phyloP scores from a whole-genome alignment of 768 basidiomycete species.

The Russula sp. region DNA sequence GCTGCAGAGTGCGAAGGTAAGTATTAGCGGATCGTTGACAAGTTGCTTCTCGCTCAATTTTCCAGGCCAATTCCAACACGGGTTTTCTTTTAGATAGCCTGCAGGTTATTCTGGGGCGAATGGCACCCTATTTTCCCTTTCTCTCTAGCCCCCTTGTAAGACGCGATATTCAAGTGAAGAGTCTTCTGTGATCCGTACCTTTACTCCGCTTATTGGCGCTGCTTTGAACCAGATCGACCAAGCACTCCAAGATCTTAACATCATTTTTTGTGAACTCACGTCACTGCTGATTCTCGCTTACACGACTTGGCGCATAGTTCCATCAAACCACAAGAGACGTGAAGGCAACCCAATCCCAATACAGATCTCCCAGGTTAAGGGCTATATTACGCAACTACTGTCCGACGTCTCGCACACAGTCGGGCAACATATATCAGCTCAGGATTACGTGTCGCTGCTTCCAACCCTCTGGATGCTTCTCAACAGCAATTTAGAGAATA shows the following conservation, averaged over 20 bases:
- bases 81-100: conserved; percentile 41
- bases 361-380: conserved; percentile 37
- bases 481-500: conserved; percentile 30
- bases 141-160: conserved; percentile 27
- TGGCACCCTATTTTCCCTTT: conserved; percentile 85
- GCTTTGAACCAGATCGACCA: conserved; percentile 46
- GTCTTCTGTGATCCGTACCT: not conserved
- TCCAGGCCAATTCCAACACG: conserved; percentile 20
- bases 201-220: conserved; percentile 10
- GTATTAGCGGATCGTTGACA: conserved; percentile 22
- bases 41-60: not conserved
- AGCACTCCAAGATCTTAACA: conserved; percentile 60
- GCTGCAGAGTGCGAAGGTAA: conserved; percentile 38
- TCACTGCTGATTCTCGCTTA: conserved; percentile 47
- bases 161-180: conserved; percentile 52
- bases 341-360: conserved; percentile 6
- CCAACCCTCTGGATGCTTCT: conserved; percentile 77
- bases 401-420: conserved; percentile 32
- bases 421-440: conserved; percentile 45
- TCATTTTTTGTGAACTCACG: conserved; percentile 70
- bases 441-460: conserved; percentile 57
- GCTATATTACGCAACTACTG: conserved; percentile 54
- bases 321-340: conserved; percentile 13
- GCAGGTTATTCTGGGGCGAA: conserved; percentile 55
- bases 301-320: conserved; percentile 24